phyloP scores from a whole-genome alignment of 768 basidiomycete genomes.

The Amyloporia xantha region DNA sequence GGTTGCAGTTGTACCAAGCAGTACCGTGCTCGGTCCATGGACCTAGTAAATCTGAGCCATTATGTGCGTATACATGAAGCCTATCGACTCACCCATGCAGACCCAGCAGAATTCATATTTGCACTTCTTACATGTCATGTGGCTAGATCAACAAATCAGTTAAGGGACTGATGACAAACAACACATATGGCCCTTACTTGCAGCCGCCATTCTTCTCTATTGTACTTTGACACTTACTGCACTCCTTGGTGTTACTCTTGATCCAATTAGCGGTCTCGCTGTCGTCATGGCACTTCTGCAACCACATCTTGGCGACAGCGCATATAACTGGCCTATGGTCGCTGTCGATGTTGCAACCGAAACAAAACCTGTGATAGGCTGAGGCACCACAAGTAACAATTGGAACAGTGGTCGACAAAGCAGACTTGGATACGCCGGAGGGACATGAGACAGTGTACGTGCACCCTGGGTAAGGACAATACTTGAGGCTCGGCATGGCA shows the following conservation, averaged over 20 bases:
- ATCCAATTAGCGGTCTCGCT: slow-evolving; percentile 99
- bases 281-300: slow-evolving; percentile 96
- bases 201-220: slow-evolving; percentile 99
- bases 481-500: slow-evolving; percentile 77
- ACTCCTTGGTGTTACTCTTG: slow-evolving; percentile 99
- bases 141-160: slow-evolving; percentile 42
- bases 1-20: slow-evolving; percentile 96
- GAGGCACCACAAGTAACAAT: slow-evolving; percentile 79
- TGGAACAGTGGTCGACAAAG: slow-evolving; percentile 76
- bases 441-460: slow-evolving; percentile 91
- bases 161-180: not conserved
- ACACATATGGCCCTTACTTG: slow-evolving; percentile 59
- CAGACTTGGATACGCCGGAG: slow-evolving; percentile 66
- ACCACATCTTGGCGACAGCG: slow-evolving; percentile 83
- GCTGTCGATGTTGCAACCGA: slow-evolving; percentile 83
- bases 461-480: slow-evolving; percentile 94
- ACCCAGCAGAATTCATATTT: slow-evolving; percentile 99
- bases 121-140: slow-evolving; percentile 99
- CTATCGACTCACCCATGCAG: slow-evolving; percentile 75
- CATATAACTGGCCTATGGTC: slow-evolving; percentile 94
- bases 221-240: slow-evolving; percentile 90
- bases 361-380: slow-evolving; percentile 78
- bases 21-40: slow-evolving; percentile 98
- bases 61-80: too few relatives aligned
- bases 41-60: too few relatives aligned